Evolutionary conservation across 176 grass and related monocot species (phyloP).

Genomic region (Cocos nucifera): DNA sequence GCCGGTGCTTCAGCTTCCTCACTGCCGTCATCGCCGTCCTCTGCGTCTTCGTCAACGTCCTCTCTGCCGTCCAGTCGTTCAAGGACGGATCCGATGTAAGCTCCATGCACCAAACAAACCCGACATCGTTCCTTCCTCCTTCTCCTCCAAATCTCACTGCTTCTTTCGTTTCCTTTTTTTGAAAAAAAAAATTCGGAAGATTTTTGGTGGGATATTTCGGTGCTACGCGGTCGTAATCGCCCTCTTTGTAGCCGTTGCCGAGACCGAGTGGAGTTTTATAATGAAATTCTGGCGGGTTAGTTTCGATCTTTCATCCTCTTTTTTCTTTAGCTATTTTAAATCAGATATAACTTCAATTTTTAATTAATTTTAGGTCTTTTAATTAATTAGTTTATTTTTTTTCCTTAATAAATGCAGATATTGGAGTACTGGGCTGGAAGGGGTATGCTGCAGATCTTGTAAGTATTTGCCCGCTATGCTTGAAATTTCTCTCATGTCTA

Average conservation of each 20-base stretch:
- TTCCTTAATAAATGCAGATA: constrained; percentile 33
- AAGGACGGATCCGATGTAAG: constrained; percentile 39
- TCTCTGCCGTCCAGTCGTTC: constrained; percentile 70
- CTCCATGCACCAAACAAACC: too few species aligned
- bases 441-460: constrained; percentile 98
- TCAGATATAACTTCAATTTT: too few species aligned
- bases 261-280: constrained; percentile 85
- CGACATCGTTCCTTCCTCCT: neutral
- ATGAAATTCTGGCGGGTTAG: constrained; percentile 50
- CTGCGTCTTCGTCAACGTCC: constrained; percentile 70
- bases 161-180: neutral
- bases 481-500: too few species aligned
- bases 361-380: too few species aligned
- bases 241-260: constrained; percentile 57
- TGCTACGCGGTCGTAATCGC: constrained; percentile 77
- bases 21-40: constrained; percentile 58
- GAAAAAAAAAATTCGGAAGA: constrained; percentile 22
- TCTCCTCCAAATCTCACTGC: neutral
- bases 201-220: constrained; percentile 80
- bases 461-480: constrained; percentile 18
- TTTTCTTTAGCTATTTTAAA: neutral
- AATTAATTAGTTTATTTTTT: neutral
- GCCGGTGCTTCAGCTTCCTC: constrained; percentile 78
- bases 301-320: constrained; percentile 5
- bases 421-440: constrained; percentile 78